Evolutionary conservation across 2,329 filamentous ascomycete genomes (phyloP), one percentile per base, ranked within the genome.

Genomic region (Trichoderma lentiforme): DNA sequence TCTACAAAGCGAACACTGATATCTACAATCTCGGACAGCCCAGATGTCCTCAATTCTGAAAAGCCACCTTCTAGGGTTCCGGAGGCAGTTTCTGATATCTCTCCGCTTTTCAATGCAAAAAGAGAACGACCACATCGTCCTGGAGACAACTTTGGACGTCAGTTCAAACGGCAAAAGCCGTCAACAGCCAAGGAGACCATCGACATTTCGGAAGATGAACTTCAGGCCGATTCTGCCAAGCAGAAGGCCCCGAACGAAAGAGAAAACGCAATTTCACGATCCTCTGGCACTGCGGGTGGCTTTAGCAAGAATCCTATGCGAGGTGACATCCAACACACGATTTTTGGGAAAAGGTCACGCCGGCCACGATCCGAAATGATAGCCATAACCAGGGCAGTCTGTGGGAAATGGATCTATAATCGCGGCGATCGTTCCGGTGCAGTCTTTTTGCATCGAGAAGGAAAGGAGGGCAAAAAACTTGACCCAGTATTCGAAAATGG

Each of bases 171-270:
- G 7, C 53, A 62, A 1, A 74, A 70, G 58, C n/a, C 56, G 30
- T 36, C 51, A 11, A 61, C 60, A 6, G 6, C n/a, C 15, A 53
- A 43, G 12, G 74, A 77, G 28, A 60, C 73, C 3, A 73, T 75
- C 21, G 73, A 77, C 2, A 71, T 62, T 0, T 80, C 77, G 2
- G 79, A 79, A 32, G 80, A 82, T 64, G 80, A 82, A 72, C 74
- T 82, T 14, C 57, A 75, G 26, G 72, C 32, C 26, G 72, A 70
- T 58, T 53, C 30, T 32, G 34, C 58, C n/a, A 60, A 61, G 21
- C 32, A 26, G 7, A 39, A 21, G 3, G 56, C 30, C 7, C 26
- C 28, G 14, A 60, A 39, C 30, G 24, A 43, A 9, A 24, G 18
- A 8, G 21, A 61, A 6, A 53, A 18, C 30, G 39, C 39, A 26